Evolutionary conservation across 2,329 filamentous ascomycete genomes (phyloP).

Genomic region (Aspergillus uvarum): DNA sequence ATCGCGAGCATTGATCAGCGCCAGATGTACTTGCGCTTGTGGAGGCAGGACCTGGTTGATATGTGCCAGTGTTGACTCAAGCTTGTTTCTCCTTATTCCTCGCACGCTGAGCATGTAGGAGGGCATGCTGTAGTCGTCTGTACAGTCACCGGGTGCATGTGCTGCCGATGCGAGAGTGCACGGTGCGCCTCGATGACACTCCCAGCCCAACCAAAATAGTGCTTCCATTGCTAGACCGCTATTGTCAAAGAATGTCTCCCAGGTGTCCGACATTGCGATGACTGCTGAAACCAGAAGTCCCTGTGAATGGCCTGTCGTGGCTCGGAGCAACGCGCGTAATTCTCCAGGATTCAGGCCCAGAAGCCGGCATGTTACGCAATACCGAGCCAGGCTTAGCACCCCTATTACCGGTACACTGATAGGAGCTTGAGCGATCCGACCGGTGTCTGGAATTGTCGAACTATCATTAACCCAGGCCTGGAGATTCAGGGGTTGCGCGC

Average conservation of each 20-base stretch:
- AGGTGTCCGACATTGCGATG: slow-evolving; percentile 34
- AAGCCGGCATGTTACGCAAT: slow-evolving; percentile 30
- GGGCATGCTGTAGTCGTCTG: background rate
- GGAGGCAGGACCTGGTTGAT: slow-evolving; percentile 9
- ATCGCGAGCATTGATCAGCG: slow-evolving; percentile 18
- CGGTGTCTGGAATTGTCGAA: slow-evolving; percentile 27
- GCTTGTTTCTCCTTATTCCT: slow-evolving; percentile 3
- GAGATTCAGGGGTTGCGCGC: slow-evolving; percentile 12
- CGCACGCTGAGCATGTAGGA: slow-evolving; percentile 21
- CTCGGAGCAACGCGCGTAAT: slow-evolving; percentile 24
- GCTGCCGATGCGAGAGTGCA: background rate
- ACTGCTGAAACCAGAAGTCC: slow-evolving; percentile 39
- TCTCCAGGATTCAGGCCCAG: slow-evolving; percentile 32
- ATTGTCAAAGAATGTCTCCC: slow-evolving; percentile 34
- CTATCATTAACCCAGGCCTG: slow-evolving; percentile 23
- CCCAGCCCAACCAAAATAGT: slow-evolving; percentile 24
- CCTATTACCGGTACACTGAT: slow-evolving; percentile 44
- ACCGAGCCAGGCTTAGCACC: slow-evolving; percentile 34
- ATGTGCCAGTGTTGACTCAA: slow-evolving; percentile 1
- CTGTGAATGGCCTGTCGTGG: slow-evolving; percentile 41
- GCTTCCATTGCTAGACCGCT: slow-evolving; percentile 29
- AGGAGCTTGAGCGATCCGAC: slow-evolving; percentile 38
- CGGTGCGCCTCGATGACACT: slow-evolving; percentile 18
- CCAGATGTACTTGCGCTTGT: slow-evolving; percentile 3
- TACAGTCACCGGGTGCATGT: background rate